Base-by-base conservation (phyloP, 2,329 filamentous ascomycete genomes). In the Fonsecaea pugnacius region DNA sequence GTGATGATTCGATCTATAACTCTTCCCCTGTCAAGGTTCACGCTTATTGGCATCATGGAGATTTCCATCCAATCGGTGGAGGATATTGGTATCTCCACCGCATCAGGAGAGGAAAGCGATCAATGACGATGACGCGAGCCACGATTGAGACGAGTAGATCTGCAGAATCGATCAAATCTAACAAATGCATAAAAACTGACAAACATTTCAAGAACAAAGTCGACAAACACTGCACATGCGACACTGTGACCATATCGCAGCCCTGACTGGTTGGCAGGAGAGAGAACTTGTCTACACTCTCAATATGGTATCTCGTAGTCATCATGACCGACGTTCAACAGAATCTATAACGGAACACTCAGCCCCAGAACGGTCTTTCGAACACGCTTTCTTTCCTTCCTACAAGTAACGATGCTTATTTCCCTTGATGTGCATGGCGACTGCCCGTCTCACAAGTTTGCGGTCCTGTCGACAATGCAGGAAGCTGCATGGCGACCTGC, bases 401-500 rank as follows among this genome's bases (percentile, higher is more conserved):
- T 5, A 27, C 8, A 24, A 27, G 21, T 27, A 18, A 48, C 12
- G 9, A 24, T 46, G 10, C 10, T 12, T 5, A 48, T 24, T 21
- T 48, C 21, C 18, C 21, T 6, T 30, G 5, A 24, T 21, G 7
- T 24, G 43, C 27, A 43, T 56, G 53, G 53, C 53, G 21, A 12
- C 36, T 56, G n/a, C 53, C 53, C 14, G 33, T 56, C 53, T 56
- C 53, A 56, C 43, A 48, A 48, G 21, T 33, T 7, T 24, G 14
- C 30, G 35, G 55, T 8, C 36, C 10, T n/a, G 48, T 33, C 58
- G 10, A 46, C 32, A 46, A 55, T 54, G 58, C 53, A 65, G 43
- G 58, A 35, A 59, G 33, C 56, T 55, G 59, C 58, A 62, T 57
- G 50, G 53, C 51, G 51, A 36, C 56, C 43, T 48, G 43, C 43